These are phyloP conservation scores for Penicillium angulare DNA, from an alignment of 495 filamentous ascomycete genomes.

Conservation along the genomic window DNA sequence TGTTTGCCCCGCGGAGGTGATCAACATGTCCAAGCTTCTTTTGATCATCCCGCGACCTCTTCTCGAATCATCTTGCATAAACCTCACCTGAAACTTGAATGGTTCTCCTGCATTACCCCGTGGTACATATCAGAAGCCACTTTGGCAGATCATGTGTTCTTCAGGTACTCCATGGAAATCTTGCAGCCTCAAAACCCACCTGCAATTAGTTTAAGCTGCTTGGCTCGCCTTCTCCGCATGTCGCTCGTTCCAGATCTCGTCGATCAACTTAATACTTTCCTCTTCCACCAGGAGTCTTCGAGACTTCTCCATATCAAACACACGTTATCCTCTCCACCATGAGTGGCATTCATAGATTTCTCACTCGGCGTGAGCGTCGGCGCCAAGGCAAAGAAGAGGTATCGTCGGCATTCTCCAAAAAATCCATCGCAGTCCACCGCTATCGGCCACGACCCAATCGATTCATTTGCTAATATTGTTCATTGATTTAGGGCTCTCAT, in stretches of 20 bases:
- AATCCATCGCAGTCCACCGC: not conserved
- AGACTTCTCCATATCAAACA: not conserved
- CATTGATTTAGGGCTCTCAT: conserved; percentile 23
- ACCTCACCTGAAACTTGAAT: not conserved
- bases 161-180: conserved; percentile 24
- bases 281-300: not conserved
- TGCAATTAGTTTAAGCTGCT: conserved; percentile 7
- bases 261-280: conserved; percentile 4
- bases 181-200: conserved; percentile 32
- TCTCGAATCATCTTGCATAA: conserved; percentile 7
- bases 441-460: not conserved
- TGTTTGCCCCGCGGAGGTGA: conserved; percentile 20
- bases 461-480: not conserved
- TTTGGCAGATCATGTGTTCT: conserved; percentile 27
- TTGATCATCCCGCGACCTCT: conserved; percentile 11
- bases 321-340: conserved; percentile 25
- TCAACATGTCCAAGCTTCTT: conserved; percentile 15
- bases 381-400: conserved; percentile 54
- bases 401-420: not conserved
- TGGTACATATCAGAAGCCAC: conserved; percentile 21
- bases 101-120: conserved; percentile 9
- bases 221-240: conserved; percentile 27
- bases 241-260: conserved; percentile 11
- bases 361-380: conserved; percentile 71
- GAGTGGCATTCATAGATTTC: conserved; percentile 65